Evolutionary conservation across 2,329 filamentous ascomycete species (phyloP), one percentile per base, ranked within the genome.

Genomic region (Aureobasidium sp.): DNA sequence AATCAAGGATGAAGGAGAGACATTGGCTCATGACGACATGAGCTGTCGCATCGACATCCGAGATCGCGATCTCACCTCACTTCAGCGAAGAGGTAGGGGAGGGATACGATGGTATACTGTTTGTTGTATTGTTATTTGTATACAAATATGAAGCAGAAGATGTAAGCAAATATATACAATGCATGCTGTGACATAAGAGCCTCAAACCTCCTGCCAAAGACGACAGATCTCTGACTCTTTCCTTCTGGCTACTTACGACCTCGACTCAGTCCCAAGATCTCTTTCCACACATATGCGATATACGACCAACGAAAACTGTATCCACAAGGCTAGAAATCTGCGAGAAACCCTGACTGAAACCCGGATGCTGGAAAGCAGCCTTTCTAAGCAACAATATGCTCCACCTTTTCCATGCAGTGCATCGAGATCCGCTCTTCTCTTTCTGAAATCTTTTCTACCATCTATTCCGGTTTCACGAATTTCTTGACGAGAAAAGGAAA

Each of bases 341-440:
- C n/a, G 10, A 46, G 53, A 29, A 51, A 44, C 37, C 5, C 20
- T 23, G 10, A 46, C 26, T 15, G 23, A 29, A 10, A 57, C 53
- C 39, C 53, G 53, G 53, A 57, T 57, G 29, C 27, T 57, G 53
- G 53, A 57, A 57, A 29, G 7, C 52, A 34, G 27, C n/a, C 51
- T 20, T 34, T 57, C 23, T 46, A 9, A 36, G 13, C 17, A 44
- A 26, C 27, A 46, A 46, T 36, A 10, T 26, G 29, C 53, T 36
- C 53, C 53, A 34, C 53, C 26, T 46, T 57, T 46, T 5, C n/a
- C 15, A 57, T 57, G 53, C 39, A 57, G 1, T 36, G 3, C 53
- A 57, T 57, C 53, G 53, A 23, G 53, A 57, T 57, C 39, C 46
- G n/a, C 13, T 15, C 26, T 17, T 9, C 15, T 27, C 26, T 29